phyloP scores from a whole-genome alignment of 164 flowering plant species.

The Sedum album region DNA sequence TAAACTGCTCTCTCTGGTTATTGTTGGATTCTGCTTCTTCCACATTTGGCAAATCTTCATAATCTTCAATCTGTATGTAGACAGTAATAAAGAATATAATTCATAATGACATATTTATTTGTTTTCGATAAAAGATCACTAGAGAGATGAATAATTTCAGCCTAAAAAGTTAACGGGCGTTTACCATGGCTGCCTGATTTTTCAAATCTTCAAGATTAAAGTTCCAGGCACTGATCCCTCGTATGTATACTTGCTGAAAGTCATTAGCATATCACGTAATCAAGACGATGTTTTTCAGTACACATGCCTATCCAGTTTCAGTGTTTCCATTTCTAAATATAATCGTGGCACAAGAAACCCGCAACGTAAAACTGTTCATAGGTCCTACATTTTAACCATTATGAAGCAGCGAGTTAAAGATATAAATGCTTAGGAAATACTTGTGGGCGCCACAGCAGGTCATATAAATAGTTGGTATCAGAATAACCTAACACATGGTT shows the following conservation, averaged over 20 bases:
- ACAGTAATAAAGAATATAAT: not conserved
- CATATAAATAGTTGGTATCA: not conserved
- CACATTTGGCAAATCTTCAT: constrained; percentile 32
- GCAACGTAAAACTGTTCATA: not conserved
- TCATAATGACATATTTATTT: no score
- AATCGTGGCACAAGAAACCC: no score
- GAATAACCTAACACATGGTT: not conserved
- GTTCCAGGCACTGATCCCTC: constrained; percentile 98
- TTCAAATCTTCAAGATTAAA: constrained; percentile 92
- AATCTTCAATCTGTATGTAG: constrained; percentile 66
- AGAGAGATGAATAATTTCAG: not conserved
- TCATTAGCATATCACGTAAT: constrained; percentile 2
- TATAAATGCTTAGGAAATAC: not conserved
- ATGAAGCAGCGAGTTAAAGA: not conserved
- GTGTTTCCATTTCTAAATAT: not conserved
- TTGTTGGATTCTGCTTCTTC: constrained; percentile 35
- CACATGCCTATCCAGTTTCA: not conserved
- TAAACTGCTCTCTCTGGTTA: constrained; percentile 24
- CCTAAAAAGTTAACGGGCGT: constrained; percentile 11
- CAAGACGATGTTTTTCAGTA: not conserved
- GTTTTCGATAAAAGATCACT: not conserved
- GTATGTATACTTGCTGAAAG: constrained; percentile 93
- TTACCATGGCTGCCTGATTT: constrained; percentile 88
- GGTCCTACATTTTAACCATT: not conserved
- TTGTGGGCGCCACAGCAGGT: not conserved